phyloP scores from a whole-genome alignment of 2,329 filamentous ascomycete genomes.

The Epichloe coenophiala region DNA sequence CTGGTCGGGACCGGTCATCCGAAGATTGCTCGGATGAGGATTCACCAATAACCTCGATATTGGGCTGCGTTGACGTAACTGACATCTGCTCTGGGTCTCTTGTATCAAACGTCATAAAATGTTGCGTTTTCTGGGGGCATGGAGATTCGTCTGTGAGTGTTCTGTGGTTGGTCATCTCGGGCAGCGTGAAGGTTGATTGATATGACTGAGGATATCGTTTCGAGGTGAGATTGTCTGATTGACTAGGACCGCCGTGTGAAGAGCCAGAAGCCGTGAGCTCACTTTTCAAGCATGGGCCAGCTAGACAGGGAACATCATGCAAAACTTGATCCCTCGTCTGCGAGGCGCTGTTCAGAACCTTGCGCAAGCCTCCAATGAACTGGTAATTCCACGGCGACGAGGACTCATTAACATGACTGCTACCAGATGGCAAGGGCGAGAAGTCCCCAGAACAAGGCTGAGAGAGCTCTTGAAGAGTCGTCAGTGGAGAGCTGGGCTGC shows the following conservation, averaged over 20 bases:
- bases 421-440: constrained; percentile 9
- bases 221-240: constrained; percentile 7
- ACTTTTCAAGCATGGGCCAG: not conserved
- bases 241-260: not conserved
- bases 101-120: not conserved
- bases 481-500: constrained; percentile 34
- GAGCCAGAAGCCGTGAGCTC: not conserved
- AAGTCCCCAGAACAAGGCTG: constrained; percentile 1
- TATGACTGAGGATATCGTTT: constrained; percentile 16
- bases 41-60: constrained; percentile 37
- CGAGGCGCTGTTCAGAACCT: constrained; percentile 22
- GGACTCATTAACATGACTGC: constrained; percentile 8
- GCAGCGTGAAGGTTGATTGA: constrained; percentile 28
- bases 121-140: not conserved
- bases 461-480: constrained; percentile 29
- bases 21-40: constrained; percentile 30
- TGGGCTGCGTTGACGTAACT: constrained; percentile 31
- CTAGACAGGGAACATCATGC: not conserved
- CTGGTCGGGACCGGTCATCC: constrained; percentile 20
- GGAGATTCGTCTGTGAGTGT: constrained; percentile 25
- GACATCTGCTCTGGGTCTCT: constrained; percentile 26
- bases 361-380: constrained; percentile 40
- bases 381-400: constrained; percentile 38
- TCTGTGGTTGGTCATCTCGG: constrained; percentile 41
- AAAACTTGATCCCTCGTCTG: not conserved